Base-by-base conservation (phyloP, 75 land plant species). In the Selaginella tamariscina region DNA sequence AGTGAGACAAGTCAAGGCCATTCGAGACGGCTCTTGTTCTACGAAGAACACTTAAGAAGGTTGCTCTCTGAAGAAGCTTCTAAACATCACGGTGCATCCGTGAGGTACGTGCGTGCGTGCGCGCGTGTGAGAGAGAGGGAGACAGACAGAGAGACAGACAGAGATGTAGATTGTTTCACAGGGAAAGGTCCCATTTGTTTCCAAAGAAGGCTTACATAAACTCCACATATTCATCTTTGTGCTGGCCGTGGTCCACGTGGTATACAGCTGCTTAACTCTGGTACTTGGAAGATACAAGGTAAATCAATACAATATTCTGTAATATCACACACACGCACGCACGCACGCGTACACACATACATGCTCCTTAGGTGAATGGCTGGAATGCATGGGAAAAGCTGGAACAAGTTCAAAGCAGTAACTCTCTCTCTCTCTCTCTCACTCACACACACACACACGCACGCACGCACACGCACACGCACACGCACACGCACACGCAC, bases 211-310 rank as follows among this genome's bases (percentile, higher is more conserved):
- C 44, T 32, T 72, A 21, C 74, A 72, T 27, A 68, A 72, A 56
- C 74, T 72, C 0, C 74, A 72, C 23, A 72, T 72, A 49, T 72
- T 72, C 21, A 65, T 72, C 20, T 72, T 72, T 22, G 71, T 72
- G 13, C 65, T 72, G 74, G 74, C 74, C 0, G 30, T 72, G 13
- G 57, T 67, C n/a, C 74, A 72, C 56, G 71, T 72, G 29, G 0
- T 72, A 29, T 72, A 72, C 59, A 66, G 56, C 0, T 69, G 73
- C 2, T 0, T 65, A 8, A 67, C 71, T 13, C 27, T 72, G 57
- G 0, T 72, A 0, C 32, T 65, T 5, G 29, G 32, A 21, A 65
- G 67, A 65, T 20, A 21, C 21, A 28, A 31, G 67, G 72, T 68
- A 31, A 39, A 39, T 5, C 11, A 59, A 59, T 8, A 26, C 2